These are phyloP conservation scores for Chaetoceros muelleri DNA, from an alignment of 108 stramenopile genomes.

Conservation along the genomic window DNA sequence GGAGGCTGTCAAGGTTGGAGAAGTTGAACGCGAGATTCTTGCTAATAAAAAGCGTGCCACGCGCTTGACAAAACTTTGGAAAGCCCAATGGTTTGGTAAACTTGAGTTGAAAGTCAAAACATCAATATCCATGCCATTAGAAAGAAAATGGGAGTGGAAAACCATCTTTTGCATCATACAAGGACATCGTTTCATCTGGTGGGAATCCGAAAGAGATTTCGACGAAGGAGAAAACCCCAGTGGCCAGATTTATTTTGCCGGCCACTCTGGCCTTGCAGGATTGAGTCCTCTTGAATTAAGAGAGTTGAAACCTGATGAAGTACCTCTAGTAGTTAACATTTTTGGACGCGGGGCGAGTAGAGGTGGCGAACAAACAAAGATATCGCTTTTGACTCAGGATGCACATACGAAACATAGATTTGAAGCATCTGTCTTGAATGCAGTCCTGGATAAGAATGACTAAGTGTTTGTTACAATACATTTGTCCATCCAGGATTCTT, in stretches of 20 bases:
- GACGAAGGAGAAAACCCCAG: slow-evolving; percentile 62
- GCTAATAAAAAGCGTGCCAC: slow-evolving; percentile 38
- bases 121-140: slow-evolving; percentile 1
- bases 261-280: slow-evolving; percentile 73
- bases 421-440: neutral
- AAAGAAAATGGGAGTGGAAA: slow-evolving; percentile 39
- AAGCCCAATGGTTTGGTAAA: slow-evolving; percentile 52
- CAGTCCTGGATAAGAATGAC: neutral
- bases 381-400: neutral
- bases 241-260: slow-evolving; percentile 58
- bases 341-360: slow-evolving; percentile 15
- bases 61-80: slow-evolving; percentile 59
- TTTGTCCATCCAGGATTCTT: too few relatives aligned
- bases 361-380: neutral
- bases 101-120: slow-evolving; percentile 32
- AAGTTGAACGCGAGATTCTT: slow-evolving; percentile 34
- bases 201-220: slow-evolving; percentile 59
- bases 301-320: slow-evolving; percentile 35
- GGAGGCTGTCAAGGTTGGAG: slow-evolving; percentile 47
- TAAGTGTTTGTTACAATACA: neutral
- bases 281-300: slow-evolving; percentile 67
- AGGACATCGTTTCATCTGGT: slow-evolving; percentile 77
- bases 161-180: slow-evolving; percentile 59
- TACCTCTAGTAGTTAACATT: slow-evolving; percentile 19
- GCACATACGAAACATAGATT: neutral